Conservation (phyloP, 441 rosid genomes). For the Populus hybrid region DNA sequence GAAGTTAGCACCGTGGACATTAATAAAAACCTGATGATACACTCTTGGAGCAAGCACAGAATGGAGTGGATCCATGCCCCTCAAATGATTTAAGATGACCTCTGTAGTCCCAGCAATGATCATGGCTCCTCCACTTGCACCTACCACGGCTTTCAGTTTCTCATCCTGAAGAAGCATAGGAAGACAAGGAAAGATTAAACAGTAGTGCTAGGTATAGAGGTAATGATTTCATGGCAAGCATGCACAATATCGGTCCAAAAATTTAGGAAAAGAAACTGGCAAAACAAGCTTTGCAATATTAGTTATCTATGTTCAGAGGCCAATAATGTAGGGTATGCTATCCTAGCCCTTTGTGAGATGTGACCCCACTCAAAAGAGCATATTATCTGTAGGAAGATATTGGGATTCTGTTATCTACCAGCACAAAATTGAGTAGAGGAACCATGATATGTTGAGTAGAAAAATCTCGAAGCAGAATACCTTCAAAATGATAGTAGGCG, state of each 20-base stretch:
- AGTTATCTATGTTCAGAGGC: too few relatives aligned
- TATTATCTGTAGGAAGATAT: too few relatives aligned
- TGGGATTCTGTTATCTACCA: too few relatives aligned
- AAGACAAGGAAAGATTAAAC: not conserved
- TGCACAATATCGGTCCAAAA: too few relatives aligned
- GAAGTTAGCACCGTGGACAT: too few relatives aligned
- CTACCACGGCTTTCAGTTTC: constrained; percentile 46
- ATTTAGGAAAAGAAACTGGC: too few relatives aligned
- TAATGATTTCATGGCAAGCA: not conserved
- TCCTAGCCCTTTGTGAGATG: too few relatives aligned
- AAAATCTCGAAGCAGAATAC: constrained; percentile 14
- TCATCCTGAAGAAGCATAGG: constrained; percentile 32
- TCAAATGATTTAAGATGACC: constrained; percentile 53
- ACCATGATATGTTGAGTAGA: not conserved
- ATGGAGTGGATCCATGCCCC: constrained; percentile 52
- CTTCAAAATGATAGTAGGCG: constrained; percentile 56
- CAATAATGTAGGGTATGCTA: too few relatives aligned
- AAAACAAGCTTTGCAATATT: too few relatives aligned
- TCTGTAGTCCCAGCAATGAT: constrained; percentile 50
- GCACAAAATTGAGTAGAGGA: not conserved
- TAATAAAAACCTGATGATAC: constrained; percentile 50
- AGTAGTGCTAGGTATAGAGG: not conserved
- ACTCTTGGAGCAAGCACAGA: constrained; percentile 52
- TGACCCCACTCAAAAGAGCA: too few relatives aligned
- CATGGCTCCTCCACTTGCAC: constrained; percentile 61